A percentile compares a stretch with the other conserved stretches of the same genome.
phyloP scores from a whole-genome alignment of 1,139 yeast species.

The Saccharomyces hybrid region DNA sequence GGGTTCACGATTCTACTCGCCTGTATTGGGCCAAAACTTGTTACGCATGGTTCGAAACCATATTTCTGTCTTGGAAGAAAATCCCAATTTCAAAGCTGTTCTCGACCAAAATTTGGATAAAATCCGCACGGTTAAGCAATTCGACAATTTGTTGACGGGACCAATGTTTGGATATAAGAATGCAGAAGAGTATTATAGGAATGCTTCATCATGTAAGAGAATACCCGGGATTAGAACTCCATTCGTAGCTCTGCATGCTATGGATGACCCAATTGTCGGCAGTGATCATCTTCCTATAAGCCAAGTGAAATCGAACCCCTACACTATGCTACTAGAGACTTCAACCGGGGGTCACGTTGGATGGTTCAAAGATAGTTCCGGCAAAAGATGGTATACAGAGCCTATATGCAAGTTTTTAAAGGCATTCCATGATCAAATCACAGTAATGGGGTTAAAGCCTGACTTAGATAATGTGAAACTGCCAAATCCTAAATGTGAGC shows the following conservation, averaged over 20 bases:
- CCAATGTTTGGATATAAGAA: constrained; percentile 48
- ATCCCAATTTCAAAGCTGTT: constrained; percentile 13
- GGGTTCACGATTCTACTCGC: constrained; percentile 46
- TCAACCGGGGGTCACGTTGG: constrained; percentile 61
- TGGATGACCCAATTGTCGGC: constrained; percentile 57
- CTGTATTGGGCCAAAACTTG: constrained; percentile 46
- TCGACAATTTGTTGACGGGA: constrained; percentile 49
- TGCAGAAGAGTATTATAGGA: constrained; percentile 47
- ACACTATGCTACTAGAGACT: constrained; percentile 45
- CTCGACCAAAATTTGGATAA: constrained; percentile 13
- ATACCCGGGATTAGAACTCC: constrained; percentile 48
- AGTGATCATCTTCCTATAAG: background rate
- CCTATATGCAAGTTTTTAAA: constrained; percentile 35
- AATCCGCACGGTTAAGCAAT: constrained; percentile 35
- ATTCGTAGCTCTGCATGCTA: constrained; percentile 41
- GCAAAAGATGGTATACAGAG: constrained; percentile 48
- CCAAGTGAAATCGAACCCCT: constrained; percentile 47
- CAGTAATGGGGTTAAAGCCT: constrained; percentile 14
- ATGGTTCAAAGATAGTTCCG: constrained; percentile 42
- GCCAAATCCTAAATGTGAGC: constrained; percentile 14
- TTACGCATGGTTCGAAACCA: constrained; percentile 41
- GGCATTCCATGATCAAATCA: constrained; percentile 27
- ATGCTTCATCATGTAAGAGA: constrained; percentile 47
- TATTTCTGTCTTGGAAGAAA: constrained; percentile 34
- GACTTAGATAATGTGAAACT: constrained; percentile 9